Conservation (phyloP, 768 basidiomycete genomes). For the Coprinopsis marcescibilis region DNA sequence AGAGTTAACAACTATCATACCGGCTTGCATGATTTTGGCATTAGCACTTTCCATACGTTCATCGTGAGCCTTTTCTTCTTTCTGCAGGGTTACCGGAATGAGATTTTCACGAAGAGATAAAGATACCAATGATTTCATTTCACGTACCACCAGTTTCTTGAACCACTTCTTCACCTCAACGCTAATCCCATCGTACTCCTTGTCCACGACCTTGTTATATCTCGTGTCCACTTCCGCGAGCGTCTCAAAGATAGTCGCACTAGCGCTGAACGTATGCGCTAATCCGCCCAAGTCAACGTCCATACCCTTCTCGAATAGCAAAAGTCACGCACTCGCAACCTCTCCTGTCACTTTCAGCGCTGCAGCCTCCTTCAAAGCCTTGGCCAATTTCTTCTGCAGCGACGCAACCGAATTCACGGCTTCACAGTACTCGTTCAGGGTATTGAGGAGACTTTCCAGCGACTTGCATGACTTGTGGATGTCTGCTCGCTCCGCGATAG, state of each 20-base stretch:
- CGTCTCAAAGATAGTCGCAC: slow-evolving; percentile 62
- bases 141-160: slow-evolving; percentile 70
- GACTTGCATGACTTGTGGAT: slow-evolving; percentile 80
- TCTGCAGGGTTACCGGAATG: slow-evolving; percentile 33
- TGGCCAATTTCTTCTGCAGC: slow-evolving; percentile 72
- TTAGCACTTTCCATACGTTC: slow-evolving; percentile 63
- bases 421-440: slow-evolving; percentile 73
- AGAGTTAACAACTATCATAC: slow-evolving; percentile 25
- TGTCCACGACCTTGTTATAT: slow-evolving; percentile 69
- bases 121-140: no score
- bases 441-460: slow-evolving; percentile 58
- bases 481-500: slow-evolving; percentile 57
- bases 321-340: slow-evolving; percentile 50
- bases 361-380: slow-evolving; percentile 63
- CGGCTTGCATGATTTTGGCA: slow-evolving; percentile 71
- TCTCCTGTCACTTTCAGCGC: slow-evolving; percentile 52
- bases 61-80: slow-evolving; percentile 76
- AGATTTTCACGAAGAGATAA: neutral
- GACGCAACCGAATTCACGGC: slow-evolving; percentile 54
- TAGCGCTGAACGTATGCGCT: slow-evolving; percentile 67
- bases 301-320: neutral
- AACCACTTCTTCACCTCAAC: slow-evolving; percentile 80
- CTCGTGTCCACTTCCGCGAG: slow-evolving; percentile 67
- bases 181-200: slow-evolving; percentile 61
- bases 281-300: neutral